A percentile compares a stretch with the other conserved stretches of the same genome.
These are phyloP conservation scores for Otatea glauca DNA, from an alignment of 176 grass and related monocot genomes.

Conservation along the genomic window DNA sequence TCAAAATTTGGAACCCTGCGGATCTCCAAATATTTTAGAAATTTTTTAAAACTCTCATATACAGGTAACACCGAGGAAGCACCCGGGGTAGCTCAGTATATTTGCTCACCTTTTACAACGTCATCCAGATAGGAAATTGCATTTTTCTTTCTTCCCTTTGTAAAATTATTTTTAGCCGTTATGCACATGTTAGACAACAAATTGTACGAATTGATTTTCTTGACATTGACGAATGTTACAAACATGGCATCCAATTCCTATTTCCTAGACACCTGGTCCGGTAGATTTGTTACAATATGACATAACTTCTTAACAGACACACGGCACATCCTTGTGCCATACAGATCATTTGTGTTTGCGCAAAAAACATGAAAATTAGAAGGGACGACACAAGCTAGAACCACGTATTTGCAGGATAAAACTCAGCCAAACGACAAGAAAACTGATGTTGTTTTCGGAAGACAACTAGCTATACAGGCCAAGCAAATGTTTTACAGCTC, in stretches of 20 bases:
- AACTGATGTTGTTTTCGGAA: neutral
- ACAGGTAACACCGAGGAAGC: too few relatives aligned
- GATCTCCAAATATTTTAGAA: too few relatives aligned
- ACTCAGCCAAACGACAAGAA: neutral
- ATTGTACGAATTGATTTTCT: neutral
- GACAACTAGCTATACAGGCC: neutral
- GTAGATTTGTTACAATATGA: neutral
- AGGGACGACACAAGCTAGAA: neutral
- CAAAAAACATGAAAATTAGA: neutral
- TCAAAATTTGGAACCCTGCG: too few relatives aligned
- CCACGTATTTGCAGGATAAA: neutral
- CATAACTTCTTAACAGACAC: neutral
- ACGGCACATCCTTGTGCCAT: neutral
- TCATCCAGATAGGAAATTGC: neutral
- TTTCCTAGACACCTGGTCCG: neutral
- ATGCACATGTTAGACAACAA: neutral
- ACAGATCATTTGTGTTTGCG: neutral
- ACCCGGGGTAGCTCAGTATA: too few relatives aligned
- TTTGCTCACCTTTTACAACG: neutral
- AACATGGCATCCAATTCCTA: neutral
- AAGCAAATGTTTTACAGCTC: neutral
- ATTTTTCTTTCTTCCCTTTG: neutral
- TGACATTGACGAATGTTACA: neutral
- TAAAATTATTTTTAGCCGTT: neutral
- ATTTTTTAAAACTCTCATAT: too few relatives aligned